phyloP scores from a whole-genome alignment of 2,329 filamentous ascomycete genomes.

The Neopestalotiopsis rosae region DNA sequence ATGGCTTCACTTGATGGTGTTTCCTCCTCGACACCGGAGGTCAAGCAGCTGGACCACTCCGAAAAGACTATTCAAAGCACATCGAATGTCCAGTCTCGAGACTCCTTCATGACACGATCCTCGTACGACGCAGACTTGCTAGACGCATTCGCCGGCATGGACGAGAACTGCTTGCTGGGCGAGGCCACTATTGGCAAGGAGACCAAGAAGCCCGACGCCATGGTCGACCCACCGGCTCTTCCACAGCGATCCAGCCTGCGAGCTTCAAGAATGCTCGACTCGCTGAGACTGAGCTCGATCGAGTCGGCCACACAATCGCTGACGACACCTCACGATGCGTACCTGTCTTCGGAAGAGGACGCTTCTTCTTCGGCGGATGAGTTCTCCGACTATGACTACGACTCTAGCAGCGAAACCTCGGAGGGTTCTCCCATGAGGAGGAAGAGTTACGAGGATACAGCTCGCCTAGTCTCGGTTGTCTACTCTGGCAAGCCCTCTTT shows the following conservation, averaged over 20 bases:
- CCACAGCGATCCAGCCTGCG: conserved; percentile 57
- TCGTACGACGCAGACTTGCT: conserved; percentile 20
- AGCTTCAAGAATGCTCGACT: conserved; percentile 51
- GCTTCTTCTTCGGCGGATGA: conserved; percentile 66
- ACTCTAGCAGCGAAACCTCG: conserved; percentile 47
- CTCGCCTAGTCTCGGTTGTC: conserved; percentile 63
- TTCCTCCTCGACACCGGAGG: background rate
- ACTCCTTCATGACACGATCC: conserved; percentile 16
- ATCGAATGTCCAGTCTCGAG: background rate
- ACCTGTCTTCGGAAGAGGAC: conserved; percentile 71
- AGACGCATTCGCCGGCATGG: conserved; percentile 20
- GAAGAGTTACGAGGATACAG: conserved; percentile 59
- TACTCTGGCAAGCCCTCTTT: conserved; percentile 65
- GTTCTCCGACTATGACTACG: conserved; percentile 59
- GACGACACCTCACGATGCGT: conserved; percentile 61
- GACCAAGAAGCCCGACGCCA: background rate
- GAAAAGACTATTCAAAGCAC: background rate
- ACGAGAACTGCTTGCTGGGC: conserved; percentile 19
- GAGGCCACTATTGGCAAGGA: conserved; percentile 15
- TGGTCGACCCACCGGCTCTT: conserved; percentile 47
- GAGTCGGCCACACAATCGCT: conserved; percentile 39
- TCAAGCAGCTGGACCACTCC: conserved; percentile 8
- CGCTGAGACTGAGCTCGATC: conserved; percentile 41
- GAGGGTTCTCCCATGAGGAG: conserved; percentile 34
- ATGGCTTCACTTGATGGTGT: conserved; percentile 10